Conservation (phyloP, 805 yeast genomes). For the Trichomonascus vanleenenianus region DNA sequence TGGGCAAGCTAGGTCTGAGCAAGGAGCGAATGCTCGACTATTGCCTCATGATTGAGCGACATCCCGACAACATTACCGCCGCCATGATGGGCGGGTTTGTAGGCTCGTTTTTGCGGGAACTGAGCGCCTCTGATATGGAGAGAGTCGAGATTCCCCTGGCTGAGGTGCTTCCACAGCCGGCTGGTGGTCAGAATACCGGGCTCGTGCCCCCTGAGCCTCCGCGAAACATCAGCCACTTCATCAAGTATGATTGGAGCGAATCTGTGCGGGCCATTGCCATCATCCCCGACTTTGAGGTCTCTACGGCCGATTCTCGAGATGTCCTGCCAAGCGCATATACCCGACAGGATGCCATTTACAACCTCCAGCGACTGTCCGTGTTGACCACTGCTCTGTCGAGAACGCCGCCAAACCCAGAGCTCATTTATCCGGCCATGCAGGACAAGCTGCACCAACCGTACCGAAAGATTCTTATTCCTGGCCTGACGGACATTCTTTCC, state of each 20-base stretch:
- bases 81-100: conserved; percentile 99
- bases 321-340: conserved; percentile 79
- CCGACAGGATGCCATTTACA: conserved; percentile 78
- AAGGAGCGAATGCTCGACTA: conserved; percentile 86
- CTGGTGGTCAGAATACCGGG: conserved; percentile 63
- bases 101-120: conserved; percentile 84
- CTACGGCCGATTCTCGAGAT: conserved; percentile 85
- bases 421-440: conserved; percentile 93
- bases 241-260: conserved; percentile 75
- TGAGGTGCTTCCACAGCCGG: conserved; percentile 72
- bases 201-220: conserved; percentile 79
- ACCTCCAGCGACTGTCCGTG: conserved; percentile 87
- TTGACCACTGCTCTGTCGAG: conserved; percentile 88
- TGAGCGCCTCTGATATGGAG: conserved; percentile 61
- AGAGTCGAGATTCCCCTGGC: conserved; percentile 79
- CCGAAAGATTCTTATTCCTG: conserved; percentile 86
- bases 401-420: conserved; percentile 69
- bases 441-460: conserved; percentile 97
- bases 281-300: conserved; percentile 89
- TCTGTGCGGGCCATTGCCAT: conserved; percentile 82
- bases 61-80: conserved; percentile 97
- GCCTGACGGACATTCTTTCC: conserved; percentile 70
- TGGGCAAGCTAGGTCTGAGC: conserved; percentile 64
- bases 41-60: conserved; percentile 95
- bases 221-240: conserved; percentile 74